Percentiles rank a stretch among this genome's conserved stretches.
Evolutionary conservation across 202 grass and related monocot genomes (phyloP).

Genomic region (Carex sylvatica): DNA sequence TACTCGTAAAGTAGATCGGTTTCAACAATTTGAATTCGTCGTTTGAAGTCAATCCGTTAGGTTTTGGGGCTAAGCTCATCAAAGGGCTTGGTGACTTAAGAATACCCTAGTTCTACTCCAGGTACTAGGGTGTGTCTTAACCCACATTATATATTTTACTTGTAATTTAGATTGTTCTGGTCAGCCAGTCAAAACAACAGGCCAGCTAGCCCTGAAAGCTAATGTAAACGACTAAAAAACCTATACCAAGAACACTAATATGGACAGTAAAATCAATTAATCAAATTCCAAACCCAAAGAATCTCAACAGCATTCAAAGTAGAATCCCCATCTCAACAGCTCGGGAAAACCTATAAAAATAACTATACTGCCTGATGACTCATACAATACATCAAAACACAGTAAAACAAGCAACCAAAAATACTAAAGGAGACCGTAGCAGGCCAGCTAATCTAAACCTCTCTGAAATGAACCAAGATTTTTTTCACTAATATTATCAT

Average conservation of each 20-base stretch:
- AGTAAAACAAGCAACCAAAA: neutral
- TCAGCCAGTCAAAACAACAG: slow-evolving; percentile 13
- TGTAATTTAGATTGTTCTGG: neutral
- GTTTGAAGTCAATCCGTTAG: too few species aligned
- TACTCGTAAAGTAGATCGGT: too few species aligned
- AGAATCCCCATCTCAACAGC: neutral
- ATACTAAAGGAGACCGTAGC: neutral
- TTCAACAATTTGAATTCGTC: too few species aligned
- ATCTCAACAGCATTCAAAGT: neutral
- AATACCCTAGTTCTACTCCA: neutral
- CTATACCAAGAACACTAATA: neutral
- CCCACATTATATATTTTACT: neutral
- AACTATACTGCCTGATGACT: neutral
- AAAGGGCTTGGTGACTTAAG: too few species aligned
- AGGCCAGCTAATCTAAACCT: neutral
- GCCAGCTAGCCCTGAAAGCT: too few species aligned
- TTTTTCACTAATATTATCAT: slow-evolving; percentile 12
- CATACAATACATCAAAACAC: neutral
- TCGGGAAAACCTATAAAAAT: neutral
- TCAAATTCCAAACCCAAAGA: neutral
- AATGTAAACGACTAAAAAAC: too few species aligned
- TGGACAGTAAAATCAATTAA: slow-evolving; percentile 22
- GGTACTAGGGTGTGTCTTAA: neutral
- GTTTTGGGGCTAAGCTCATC: too few species aligned
- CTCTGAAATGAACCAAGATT: neutral